Evolutionary conservation across 441 rosid species (phyloP).

Genomic region (Mallotus repandus): DNA sequence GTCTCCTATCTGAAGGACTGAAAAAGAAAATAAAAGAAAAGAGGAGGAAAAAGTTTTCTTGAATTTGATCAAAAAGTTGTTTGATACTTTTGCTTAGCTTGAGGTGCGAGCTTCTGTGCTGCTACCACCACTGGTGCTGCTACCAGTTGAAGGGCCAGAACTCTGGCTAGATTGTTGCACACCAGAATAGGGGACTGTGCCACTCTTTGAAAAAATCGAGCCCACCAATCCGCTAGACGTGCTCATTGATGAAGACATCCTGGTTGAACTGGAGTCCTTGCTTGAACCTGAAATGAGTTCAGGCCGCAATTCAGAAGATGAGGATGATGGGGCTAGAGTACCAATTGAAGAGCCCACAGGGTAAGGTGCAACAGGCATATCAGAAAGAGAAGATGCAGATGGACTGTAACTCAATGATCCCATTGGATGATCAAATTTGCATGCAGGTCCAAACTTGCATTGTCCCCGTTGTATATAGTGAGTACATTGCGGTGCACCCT

Average conservation of each 20-base stretch:
- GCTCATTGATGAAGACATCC: conserved; percentile 45
- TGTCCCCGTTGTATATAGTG: conserved; percentile 74
- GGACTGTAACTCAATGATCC: conserved; percentile 78
- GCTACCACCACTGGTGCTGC: conserved; percentile 32
- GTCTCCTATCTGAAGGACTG: conserved; percentile 39
- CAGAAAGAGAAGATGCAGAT: conserved; percentile 90
- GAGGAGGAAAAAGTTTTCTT: conserved; percentile 26
- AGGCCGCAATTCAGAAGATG: conserved; percentile 65
- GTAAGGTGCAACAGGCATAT: conserved; percentile 88
- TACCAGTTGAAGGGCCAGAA: conserved; percentile 46
- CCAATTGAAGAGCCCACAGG: conserved; percentile 76
- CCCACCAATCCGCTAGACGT: conserved; percentile 49
- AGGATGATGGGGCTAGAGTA: conserved; percentile 76
- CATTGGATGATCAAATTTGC: conserved; percentile 85
- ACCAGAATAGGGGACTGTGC: conserved; percentile 36
- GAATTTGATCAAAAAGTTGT: conserved; percentile 48
- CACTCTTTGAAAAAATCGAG: conserved; percentile 45
- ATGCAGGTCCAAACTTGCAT: conserved; percentile 87
- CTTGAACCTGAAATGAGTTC: conserved; percentile 52
- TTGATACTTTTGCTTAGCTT: conserved; percentile 38
- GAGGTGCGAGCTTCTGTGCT: conserved; percentile 39
- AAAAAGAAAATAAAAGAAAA: conserved; percentile 20
- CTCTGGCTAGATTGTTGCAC: conserved; percentile 46
- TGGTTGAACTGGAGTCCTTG: conserved; percentile 44
- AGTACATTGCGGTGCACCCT: conserved; percentile 78